Conservation (phyloP, 176 grass and related monocot genomes). For the Oryza nivara region DNA sequence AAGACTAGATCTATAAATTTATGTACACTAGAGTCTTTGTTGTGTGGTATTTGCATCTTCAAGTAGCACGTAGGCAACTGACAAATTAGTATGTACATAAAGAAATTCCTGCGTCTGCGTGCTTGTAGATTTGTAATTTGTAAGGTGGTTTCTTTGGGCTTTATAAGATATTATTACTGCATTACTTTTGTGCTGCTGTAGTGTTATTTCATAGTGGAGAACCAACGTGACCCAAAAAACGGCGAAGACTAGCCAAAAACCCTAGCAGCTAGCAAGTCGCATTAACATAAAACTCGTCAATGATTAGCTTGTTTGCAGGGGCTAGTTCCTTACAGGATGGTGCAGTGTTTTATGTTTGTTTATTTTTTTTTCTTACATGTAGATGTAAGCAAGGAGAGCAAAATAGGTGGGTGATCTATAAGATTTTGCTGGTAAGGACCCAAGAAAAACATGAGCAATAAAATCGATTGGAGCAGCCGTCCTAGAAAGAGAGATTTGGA, state of each 20-base stretch:
- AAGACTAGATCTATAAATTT: not conserved
- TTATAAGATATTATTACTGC: not conserved
- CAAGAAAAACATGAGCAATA: not conserved
- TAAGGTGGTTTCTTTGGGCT: not conserved
- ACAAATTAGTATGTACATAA: not conserved
- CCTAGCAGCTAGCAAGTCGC: not conserved
- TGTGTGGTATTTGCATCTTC: not conserved
- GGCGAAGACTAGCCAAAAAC: not conserved
- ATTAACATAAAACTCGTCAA: not conserved
- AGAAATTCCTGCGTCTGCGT: not conserved
- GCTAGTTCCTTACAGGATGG: too few species aligned
- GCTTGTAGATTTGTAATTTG: too few species aligned
- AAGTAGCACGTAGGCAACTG: not conserved
- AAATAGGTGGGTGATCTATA: not conserved
- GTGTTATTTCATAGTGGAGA: not conserved
- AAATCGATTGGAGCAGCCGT: not conserved
- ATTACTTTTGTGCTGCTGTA: not conserved
- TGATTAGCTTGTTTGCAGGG: not conserved
- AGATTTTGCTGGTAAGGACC: not conserved
- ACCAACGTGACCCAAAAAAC: not conserved
- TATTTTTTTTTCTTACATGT: not conserved
- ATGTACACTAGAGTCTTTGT: not conserved
- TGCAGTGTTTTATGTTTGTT: not conserved
- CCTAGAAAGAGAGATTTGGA: not conserved
- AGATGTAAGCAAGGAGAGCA: not conserved